These are phyloP conservation scores for Lactuca saligna DNA, from an alignment of 129 eudicot genomes.

Conservation along the genomic window DNA sequence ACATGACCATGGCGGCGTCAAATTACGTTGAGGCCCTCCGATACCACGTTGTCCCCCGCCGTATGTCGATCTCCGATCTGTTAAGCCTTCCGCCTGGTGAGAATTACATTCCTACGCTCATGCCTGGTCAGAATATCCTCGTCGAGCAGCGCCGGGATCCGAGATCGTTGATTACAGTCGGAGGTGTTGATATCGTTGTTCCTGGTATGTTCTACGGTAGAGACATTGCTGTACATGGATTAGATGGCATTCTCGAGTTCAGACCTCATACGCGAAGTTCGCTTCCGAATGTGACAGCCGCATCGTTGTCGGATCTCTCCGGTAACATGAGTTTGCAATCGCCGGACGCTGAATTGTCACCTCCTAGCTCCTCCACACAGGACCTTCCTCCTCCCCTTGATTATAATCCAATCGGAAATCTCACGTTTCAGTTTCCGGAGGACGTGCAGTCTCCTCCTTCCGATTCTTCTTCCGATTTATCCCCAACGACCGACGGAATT, in stretches of 20 bases:
- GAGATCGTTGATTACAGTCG: slow-evolving; percentile 30
- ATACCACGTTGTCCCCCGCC: slow-evolving; percentile 46
- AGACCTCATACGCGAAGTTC: slow-evolving; percentile 22
- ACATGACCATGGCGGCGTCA: slow-evolving; percentile 47
- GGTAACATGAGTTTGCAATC: slow-evolving; percentile 20
- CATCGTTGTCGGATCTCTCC: slow-evolving; percentile 19
- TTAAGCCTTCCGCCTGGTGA: slow-evolving; percentile 32
- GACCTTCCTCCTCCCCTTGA: slow-evolving; percentile 8
- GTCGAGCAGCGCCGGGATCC: slow-evolving; percentile 30
- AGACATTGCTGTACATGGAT: slow-evolving; percentile 56
- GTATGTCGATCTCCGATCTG: slow-evolving; percentile 42
- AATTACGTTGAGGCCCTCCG: slow-evolving; percentile 52
- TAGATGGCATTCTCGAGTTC: slow-evolving; percentile 41
- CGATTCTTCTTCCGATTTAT: slow-evolving; percentile 3
- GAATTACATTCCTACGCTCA: slow-evolving; percentile 35
- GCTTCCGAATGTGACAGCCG: slow-evolving; percentile 6
- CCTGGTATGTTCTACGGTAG: slow-evolving; percentile 53
- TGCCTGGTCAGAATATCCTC: slow-evolving; percentile 21
- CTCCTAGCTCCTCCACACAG: not conserved
- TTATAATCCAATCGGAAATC: slow-evolving; percentile 4
- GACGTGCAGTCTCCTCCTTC: slow-evolving; percentile 12
- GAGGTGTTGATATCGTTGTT: slow-evolving; percentile 43
- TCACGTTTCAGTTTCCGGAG: slow-evolving; percentile 26
- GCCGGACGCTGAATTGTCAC: not conserved
- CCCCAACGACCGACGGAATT: not conserved